Conservation (phyloP, 495 filamentous ascomycete species). For the Talaromyces borbonicus region DNA sequence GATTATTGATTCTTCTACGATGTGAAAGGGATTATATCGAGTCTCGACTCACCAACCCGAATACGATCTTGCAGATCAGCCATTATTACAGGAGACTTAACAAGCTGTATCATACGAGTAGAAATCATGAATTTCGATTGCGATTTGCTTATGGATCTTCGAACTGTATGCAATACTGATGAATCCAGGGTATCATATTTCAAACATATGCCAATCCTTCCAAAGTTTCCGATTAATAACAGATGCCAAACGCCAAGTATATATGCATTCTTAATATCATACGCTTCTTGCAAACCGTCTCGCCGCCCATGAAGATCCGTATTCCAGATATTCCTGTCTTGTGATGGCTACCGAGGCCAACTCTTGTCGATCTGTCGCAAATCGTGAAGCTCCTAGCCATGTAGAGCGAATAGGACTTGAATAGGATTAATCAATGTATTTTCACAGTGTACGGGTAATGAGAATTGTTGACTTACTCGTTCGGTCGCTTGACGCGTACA, state of each 20-base stretch:
- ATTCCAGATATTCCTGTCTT: constrained; percentile 81
- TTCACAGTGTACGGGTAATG: not conserved
- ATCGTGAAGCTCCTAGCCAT: constrained; percentile 72
- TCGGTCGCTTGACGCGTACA: constrained; percentile 59
- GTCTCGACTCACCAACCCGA: no score
- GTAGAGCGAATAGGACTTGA: constrained; percentile 62
- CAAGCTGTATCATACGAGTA: no score
- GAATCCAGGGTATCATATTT: constrained; percentile 7
- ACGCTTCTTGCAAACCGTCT: constrained; percentile 52
- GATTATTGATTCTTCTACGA: constrained; percentile 47
- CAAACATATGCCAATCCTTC: constrained; percentile 4
- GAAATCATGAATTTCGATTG: no score
- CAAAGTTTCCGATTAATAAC: not conserved
- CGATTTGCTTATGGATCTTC: not conserved
- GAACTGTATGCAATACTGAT: no score
- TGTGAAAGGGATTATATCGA: not conserved
- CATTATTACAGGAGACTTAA: no score
- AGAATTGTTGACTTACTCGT: constrained; percentile 39
- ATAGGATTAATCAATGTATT: not conserved
- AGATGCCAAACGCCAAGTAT: constrained; percentile 5
- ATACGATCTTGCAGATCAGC: no score
- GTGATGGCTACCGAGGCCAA: constrained; percentile 60
- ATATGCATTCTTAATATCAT: not conserved
- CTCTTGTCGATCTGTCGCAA: constrained; percentile 57
- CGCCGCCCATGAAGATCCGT: constrained; percentile 68